phyloP scores from a whole-genome alignment of 768 basidiomycete species.

The Collybia nuda region DNA sequence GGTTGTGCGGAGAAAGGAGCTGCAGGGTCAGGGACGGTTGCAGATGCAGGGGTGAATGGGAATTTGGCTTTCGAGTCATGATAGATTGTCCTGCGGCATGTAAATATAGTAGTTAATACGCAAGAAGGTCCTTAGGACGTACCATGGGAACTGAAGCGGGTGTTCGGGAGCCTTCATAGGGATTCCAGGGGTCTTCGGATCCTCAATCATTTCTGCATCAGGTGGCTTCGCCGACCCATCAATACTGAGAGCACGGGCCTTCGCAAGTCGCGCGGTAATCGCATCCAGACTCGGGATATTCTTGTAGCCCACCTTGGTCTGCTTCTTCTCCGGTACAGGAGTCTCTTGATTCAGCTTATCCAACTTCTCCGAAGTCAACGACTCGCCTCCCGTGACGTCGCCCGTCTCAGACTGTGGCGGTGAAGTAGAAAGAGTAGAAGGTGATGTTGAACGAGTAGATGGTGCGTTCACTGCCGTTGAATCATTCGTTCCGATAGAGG shows the following conservation, averaged over 20 bases:
- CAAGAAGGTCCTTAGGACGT: constrained; percentile 19
- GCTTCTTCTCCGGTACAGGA: constrained; percentile 24
- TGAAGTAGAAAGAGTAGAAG: constrained; percentile 48
- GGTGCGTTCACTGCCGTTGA: constrained; percentile 69
- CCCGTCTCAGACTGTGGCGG: constrained; percentile 44
- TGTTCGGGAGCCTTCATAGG: constrained; percentile 76
- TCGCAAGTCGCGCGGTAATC: constrained; percentile 78
- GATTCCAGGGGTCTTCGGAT: constrained; percentile 79
- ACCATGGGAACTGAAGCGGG: constrained; percentile 86
- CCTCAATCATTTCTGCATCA: constrained; percentile 76
- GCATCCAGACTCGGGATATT: constrained; percentile 85
- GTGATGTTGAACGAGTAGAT: constrained; percentile 67
- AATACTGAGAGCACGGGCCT: constrained; percentile 62
- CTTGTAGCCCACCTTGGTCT: constrained; percentile 71
- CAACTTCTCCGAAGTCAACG: constrained; percentile 65
- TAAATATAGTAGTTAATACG: constrained; percentile 6
- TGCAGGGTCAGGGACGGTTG: constrained; percentile 26
- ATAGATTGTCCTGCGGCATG: constrained; percentile 72
- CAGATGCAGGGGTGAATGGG: constrained; percentile 52
- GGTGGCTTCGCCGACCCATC: constrained; percentile 70
- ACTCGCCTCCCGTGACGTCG: constrained; percentile 41
- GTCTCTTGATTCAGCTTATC: constrained; percentile 64
- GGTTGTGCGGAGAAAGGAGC: constrained; percentile 36
- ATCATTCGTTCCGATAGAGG: constrained; percentile 57
- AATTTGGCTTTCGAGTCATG: constrained; percentile 83